phyloP scores from a whole-genome alignment of 2,329 filamentous ascomycete genomes.

The Monilinia vaccinii-corymbosi region DNA sequence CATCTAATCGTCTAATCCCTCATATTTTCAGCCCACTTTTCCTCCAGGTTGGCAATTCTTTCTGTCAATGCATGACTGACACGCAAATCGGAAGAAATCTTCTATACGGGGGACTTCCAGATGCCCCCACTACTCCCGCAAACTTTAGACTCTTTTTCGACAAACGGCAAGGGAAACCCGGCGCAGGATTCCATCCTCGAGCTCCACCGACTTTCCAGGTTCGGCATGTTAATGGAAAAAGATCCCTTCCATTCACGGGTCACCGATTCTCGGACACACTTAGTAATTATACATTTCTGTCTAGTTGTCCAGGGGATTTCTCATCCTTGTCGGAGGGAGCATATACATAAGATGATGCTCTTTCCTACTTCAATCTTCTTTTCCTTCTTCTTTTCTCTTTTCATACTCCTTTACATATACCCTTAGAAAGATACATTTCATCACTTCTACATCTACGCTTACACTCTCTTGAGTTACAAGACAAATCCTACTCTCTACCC shows the following conservation, averaged over 20 bases:
- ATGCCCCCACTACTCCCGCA: background rate
- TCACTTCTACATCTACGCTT: background rate
- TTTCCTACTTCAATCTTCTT: background rate
- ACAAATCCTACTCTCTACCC: background rate
- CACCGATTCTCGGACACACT: constrained; percentile 4
- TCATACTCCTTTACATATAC: background rate
- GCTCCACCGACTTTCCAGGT: background rate
- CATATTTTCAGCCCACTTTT: background rate
- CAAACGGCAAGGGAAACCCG: background rate
- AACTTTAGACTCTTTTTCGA: background rate
- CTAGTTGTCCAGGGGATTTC: background rate
- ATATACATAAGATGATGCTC: constrained; percentile 4
- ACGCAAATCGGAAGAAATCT: constrained; percentile 1
- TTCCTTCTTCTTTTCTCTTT: background rate
- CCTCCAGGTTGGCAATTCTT: background rate
- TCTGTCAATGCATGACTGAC: constrained; percentile 1
- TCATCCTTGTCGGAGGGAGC: background rate
- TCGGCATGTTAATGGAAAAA: background rate
- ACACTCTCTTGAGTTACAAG: background rate
- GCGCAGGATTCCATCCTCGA: background rate
- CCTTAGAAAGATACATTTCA: background rate
- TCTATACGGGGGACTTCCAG: background rate
- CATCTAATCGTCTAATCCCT: background rate
- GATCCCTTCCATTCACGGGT: background rate
- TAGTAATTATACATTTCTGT: background rate